These are phyloP conservation scores for Carex littledalei DNA, from an alignment of 176 grass and related monocot genomes.

Conservation along the genomic window DNA sequence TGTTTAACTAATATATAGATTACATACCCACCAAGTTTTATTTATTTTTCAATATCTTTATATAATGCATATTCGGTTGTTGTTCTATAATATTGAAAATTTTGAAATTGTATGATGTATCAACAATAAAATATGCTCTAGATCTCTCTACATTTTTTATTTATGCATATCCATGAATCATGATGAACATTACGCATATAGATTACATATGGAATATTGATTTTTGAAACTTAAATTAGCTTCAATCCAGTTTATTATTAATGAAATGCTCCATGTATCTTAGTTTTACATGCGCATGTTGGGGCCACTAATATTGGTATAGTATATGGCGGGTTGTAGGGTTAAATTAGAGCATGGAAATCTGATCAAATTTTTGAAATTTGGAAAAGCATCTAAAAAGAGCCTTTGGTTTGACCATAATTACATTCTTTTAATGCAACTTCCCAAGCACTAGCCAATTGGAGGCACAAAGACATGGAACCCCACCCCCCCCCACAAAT, in stretches of 20 bases:
- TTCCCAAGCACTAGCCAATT: background rate
- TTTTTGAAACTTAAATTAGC: background rate
- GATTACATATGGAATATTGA: background rate
- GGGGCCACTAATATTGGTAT: background rate
- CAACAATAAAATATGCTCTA: background rate
- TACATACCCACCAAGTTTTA: background rate
- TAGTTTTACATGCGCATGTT: background rate
- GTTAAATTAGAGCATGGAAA: conserved; percentile 3
- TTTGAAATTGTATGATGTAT: background rate
- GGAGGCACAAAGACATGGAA: background rate
- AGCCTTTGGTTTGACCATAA: background rate
- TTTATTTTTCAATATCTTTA: background rate
- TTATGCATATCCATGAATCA: background rate
- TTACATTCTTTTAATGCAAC: conserved; percentile 21
- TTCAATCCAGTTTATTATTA: background rate
- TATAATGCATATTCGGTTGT: background rate
- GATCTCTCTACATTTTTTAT: background rate
- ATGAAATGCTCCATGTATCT: background rate
- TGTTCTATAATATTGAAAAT: background rate
- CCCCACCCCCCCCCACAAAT: background rate
- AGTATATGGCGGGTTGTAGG: background rate
- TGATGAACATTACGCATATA: background rate
- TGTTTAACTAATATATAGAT: background rate
- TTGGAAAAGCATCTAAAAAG: conserved; percentile 14
- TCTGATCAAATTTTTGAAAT: background rate